phyloP scores from a whole-genome alignment of 148 eudicot genomes.

The Arctostaphylos glauca region DNA sequence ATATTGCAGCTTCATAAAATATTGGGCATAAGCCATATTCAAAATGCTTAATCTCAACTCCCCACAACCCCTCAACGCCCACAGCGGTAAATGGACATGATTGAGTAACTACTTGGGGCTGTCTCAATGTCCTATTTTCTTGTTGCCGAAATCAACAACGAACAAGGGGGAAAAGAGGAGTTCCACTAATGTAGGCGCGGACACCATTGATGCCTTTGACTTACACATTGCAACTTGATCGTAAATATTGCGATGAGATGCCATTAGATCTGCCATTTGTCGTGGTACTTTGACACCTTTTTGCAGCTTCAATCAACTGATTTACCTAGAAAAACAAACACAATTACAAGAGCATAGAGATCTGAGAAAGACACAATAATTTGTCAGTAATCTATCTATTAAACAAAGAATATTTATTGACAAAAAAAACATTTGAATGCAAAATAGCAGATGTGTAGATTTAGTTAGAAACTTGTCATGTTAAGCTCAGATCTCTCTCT shows the following conservation, averaged over 20 bases:
- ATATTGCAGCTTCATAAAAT: neutral
- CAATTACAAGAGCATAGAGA: neutral
- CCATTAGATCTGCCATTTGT: conserved; percentile 17
- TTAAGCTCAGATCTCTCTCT: no score
- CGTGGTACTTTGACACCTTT: conserved; percentile 21
- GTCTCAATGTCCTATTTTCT: conserved; percentile 4
- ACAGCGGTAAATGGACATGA: neutral
- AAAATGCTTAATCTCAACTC: neutral
- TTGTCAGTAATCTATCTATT: no score
- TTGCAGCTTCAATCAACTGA: conserved; percentile 28
- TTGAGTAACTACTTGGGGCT: neutral
- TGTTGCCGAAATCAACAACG: neutral
- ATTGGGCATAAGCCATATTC: neutral
- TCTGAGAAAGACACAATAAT: neutral
- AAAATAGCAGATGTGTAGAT: no score
- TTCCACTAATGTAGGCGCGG: neutral
- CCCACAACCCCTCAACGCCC: neutral
- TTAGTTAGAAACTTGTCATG: no score
- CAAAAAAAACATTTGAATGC: no score
- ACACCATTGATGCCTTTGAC: neutral
- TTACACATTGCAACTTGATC: conserved; percentile 35
- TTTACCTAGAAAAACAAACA: conserved; percentile 31
- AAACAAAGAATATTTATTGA: no score
- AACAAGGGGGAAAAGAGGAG: neutral
- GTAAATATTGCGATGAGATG: conserved; percentile 22